Base-by-base conservation (phyloP, 345 rosid genomes). In the Melaleuca quinquenervia region DNA sequence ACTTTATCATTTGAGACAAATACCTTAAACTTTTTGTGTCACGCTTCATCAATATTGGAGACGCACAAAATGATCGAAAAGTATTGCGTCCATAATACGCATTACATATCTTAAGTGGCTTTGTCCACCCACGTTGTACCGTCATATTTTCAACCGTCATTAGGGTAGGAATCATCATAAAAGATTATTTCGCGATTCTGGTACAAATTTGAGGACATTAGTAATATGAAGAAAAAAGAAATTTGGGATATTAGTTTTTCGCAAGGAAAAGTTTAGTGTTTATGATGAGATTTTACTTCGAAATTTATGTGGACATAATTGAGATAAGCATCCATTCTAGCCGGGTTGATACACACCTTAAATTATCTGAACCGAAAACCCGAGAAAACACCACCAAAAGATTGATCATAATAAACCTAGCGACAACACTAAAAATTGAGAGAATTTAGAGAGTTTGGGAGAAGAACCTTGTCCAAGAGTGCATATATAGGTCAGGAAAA, bases 1-100 rank as follows among this genome's bases (percentile, higher is more conserved):
- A 3, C 26, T 56, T 56, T 26, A 27, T 11, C 11, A 0, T 15
- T 0, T 26, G 15, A 5, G 3, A 58, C 0, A 6, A 58, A n/a
- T 58, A 58, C 16, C 70, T 58, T 27, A n/a, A 58, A 13, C 9
- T n/a, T 12, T 62, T 60, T 15, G 3, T 60, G 29, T 62, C 2
- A 41, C n/a, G 21, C 44, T 62, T 62, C 22, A 62, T 6, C 75
- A 7, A 29, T 15, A 62, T 62, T 44, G 5, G 8, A 62, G 8
- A 32, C 21, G 27, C 16, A 20, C 29, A 14, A 20, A 27, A 41
- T 0, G 21, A 62, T 21, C 41, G 15, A 62, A 18, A 14, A 58
- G 70, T n/a, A 3, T 58, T 32, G 3, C 15, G 3, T n/a, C 32
- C 3, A 13, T 12, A 11, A n/a, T n/a, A 15, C 16, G 32, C 32